Evolutionary conservation across 1,284 basidiomycete genomes (phyloP), one percentile per base, ranked within the genome.

Genomic region (Fistulinella cinereoalba): DNA sequence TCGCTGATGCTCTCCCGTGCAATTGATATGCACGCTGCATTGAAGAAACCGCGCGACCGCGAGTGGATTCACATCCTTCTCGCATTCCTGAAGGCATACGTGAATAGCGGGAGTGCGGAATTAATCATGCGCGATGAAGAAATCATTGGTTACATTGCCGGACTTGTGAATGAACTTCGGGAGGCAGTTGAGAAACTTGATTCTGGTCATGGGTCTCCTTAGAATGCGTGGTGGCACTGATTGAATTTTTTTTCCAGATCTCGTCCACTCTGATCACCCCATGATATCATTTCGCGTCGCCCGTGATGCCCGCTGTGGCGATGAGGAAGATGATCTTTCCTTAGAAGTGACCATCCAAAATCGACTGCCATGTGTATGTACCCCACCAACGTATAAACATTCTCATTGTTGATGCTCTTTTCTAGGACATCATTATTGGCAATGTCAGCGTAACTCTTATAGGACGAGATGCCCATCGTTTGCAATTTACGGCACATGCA

Each of bases 1-100:
- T 80, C 81, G 0, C 80, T 81, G 54, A 85, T 90, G 77, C 76
- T 91, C 12, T 79, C 78, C 2, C 77, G 76, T 50, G 84, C 85
- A 6, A 72, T 90, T 24, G 80, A 82, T 52, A 81, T 80, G 1
- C 84, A 90, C 57, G 61, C 68, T 1, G 59, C 69, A 24, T 67
- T 84, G 19, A 65, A 73, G 16, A 80, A 79, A 53, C 65, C 76
- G 1, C 77, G 71, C 48, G 83, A 88, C 54, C 69, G 75, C 33
- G 86, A 89, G 56, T 92, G 89, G 89, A 75, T 88, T 18, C 77
- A 83, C 50, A 74, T 81, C 18, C 71, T 85, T 8, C 71, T 91
- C 24, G 76, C 81, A 4, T 89, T 85, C 61, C 69, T 92, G 37
- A 83, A 80, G 57, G 76, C 79, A 15, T 84, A 77, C 51, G 75